Evolutionary conservation across 2,329 filamentous ascomycete species (phyloP).

Genomic region (Ceratocystis alfenasii): DNA sequence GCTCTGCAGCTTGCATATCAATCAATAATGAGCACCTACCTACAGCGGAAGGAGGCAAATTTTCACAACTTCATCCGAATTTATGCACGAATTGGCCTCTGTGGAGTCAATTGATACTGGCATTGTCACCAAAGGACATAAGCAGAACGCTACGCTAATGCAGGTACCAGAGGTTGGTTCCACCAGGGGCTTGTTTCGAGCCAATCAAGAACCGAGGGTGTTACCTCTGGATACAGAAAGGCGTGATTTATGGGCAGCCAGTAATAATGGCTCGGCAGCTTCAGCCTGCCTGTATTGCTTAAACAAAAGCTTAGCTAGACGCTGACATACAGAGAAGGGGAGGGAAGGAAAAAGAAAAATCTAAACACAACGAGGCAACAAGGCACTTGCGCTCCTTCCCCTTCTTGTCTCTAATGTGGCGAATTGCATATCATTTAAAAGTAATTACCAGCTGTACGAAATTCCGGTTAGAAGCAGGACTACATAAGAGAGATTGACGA

Average conservation of each 20-base stretch:
- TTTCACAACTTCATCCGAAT: constrained; percentile 5
- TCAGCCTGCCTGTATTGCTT: neutral
- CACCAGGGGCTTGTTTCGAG: neutral
- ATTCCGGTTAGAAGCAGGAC: neutral
- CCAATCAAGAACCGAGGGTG: constrained; percentile 8
- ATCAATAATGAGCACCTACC: neutral
- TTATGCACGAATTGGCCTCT: constrained; percentile 8
- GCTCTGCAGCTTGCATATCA: neutral
- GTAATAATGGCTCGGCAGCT: neutral
- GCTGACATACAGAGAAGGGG: neutral
- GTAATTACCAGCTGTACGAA: constrained; percentile 1
- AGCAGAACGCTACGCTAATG: constrained; percentile 13
- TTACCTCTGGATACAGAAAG: neutral
- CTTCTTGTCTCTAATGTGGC: neutral
- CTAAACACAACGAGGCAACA: neutral
- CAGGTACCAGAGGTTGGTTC: constrained; percentile 15
- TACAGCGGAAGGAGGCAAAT: neutral
- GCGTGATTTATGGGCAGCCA: neutral
- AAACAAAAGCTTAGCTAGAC: constrained; percentile 1
- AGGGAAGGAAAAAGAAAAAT: neutral
- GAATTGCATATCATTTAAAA: neutral
- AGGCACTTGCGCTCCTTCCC: neutral
- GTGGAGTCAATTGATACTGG: neutral
- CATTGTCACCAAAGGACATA: neutral
- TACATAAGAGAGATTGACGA: neutral